These are phyloP conservation scores for Colletotrichum tabaci DNA, from an alignment of 2,329 filamentous ascomycete species.

Conservation along the genomic window DNA sequence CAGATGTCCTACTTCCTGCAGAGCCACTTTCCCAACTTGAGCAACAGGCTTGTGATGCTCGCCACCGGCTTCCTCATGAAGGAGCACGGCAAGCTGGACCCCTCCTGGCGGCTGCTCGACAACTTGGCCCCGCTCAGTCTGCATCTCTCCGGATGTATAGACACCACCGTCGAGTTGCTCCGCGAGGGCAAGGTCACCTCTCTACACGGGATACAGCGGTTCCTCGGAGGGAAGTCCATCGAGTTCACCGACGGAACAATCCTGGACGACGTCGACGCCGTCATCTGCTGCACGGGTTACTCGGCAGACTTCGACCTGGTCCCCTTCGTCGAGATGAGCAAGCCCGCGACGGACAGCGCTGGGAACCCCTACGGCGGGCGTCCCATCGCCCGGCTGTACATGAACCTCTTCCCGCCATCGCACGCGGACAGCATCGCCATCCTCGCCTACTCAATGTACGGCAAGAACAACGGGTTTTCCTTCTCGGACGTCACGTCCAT, in stretches of 20 bases:
- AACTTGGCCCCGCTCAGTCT: slow-evolving; percentile 44
- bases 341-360: slow-evolving; percentile 33
- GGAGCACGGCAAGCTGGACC: slow-evolving; percentile 46
- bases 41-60: slow-evolving; percentile 39
- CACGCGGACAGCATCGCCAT: slow-evolving; percentile 56
- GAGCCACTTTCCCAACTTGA: slow-evolving; percentile 25
- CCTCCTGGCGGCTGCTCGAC: slow-evolving; percentile 48
- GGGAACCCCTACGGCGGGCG: slow-evolving; percentile 48
- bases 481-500: slow-evolving; percentile 55
- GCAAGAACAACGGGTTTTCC: slow-evolving; percentile 52
- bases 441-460: slow-evolving; percentile 49
- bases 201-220: slow-evolving; percentile 47
- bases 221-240: slow-evolving; percentile 46
- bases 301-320: slow-evolving; percentile 44
- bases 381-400: slow-evolving; percentile 53
- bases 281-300: slow-evolving; percentile 51
- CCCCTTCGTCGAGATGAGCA: slow-evolving; percentile 46
- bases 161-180: slow-evolving; percentile 48
- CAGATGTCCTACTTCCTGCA: slow-evolving; percentile 51
- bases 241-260: slow-evolving; percentile 47
- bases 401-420: slow-evolving; percentile 57
- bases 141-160: slow-evolving; percentile 44
- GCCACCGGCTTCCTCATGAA: slow-evolving; percentile 26
- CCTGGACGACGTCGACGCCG: slow-evolving; percentile 46
- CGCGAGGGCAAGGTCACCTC: slow-evolving; percentile 47